Conservation (phyloP, 2,329 filamentous ascomycete species). For the Botrytis galanthina region DNA sequence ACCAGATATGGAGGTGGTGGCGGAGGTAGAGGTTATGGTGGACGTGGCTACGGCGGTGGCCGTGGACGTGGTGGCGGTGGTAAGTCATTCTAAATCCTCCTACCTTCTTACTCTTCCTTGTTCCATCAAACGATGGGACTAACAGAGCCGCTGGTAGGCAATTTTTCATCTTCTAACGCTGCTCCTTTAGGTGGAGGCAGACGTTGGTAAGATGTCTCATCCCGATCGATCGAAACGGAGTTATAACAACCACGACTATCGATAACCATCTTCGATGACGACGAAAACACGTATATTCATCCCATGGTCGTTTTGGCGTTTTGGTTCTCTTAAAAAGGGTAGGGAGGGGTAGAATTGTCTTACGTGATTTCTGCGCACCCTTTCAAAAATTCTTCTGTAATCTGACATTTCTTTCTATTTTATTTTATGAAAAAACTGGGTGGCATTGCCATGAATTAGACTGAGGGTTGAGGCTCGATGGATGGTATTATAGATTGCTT, state of each 20-base stretch:
- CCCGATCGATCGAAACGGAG: conserved; percentile 21
- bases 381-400: conserved; percentile 29
- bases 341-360: conserved; percentile 31
- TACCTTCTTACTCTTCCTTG: conserved; percentile 29
- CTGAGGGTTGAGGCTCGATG: conserved; percentile 2
- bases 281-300: conserved; percentile 30
- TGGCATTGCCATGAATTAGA: conserved; percentile 20
- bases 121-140: conserved; percentile 40
- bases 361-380: conserved; percentile 28
- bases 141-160: conserved; percentile 43
- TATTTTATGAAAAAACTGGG: conserved; percentile 29
- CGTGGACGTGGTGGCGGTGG: conserved; percentile 52
- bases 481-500: conserved; percentile 23
- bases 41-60: conserved; percentile 51
- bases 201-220: conserved; percentile 50
- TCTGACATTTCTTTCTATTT: conserved; percentile 23
- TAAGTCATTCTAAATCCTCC: conserved; percentile 30
- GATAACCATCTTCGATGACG: conserved; percentile 20
- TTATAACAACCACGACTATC: conserved; percentile 17
- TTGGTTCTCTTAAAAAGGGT: conserved; percentile 28
- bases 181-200: conserved; percentile 55
- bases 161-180: conserved; percentile 56
- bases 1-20: conserved; percentile 72
- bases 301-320: conserved; percentile 38
- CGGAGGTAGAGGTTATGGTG: conserved; percentile 40